These are phyloP conservation scores for Penicillium verrucosum DNA, from an alignment of 2,329 filamentous ascomycete species.

Conservation along the genomic window DNA sequence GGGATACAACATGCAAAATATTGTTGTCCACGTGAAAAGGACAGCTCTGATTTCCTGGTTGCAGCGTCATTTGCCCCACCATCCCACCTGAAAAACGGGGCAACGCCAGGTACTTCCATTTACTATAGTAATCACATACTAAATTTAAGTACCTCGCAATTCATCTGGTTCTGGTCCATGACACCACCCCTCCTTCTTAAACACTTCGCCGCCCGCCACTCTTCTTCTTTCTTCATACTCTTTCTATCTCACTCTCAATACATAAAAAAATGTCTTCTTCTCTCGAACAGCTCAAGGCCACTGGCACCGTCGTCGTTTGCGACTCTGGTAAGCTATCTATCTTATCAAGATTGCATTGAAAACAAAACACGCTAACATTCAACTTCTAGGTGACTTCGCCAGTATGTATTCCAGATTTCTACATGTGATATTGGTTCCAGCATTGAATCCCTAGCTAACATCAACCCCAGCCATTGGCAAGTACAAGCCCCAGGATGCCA, in stretches of 20 bases:
- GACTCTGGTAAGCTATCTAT: slow-evolving; percentile 73
- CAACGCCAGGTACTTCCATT: slow-evolving; percentile 13
- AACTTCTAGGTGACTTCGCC: slow-evolving; percentile 65
- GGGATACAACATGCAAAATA: not conserved
- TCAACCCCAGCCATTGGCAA: slow-evolving; percentile 77
- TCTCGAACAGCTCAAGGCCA: slow-evolving; percentile 94
- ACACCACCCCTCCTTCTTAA: slow-evolving; percentile 22
- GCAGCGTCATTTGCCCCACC: slow-evolving; percentile 28
- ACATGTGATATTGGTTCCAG: slow-evolving; percentile 5
- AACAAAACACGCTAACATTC: slow-evolving; percentile 27
- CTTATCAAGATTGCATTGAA: not conserved
- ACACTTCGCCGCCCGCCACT: slow-evolving; percentile 21
- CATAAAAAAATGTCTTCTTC: slow-evolving; percentile 68
- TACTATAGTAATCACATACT: slow-evolving; percentile 10
- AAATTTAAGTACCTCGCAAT: slow-evolving; percentile 13
- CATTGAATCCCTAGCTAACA: slow-evolving; percentile 11
- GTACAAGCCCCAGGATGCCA: slow-evolving; percentile 99
- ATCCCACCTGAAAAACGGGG: slow-evolving; percentile 15
- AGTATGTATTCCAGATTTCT: slow-evolving; percentile 54
- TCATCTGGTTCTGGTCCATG: slow-evolving; percentile 13
- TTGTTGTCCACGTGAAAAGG: too few relatives aligned
- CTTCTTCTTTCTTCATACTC: slow-evolving; percentile 21
- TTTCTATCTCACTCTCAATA: not conserved
- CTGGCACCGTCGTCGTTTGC: slow-evolving; percentile 94
- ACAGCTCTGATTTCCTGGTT: slow-evolving; percentile 18